These are phyloP conservation scores for Parmelia sp. DNA, from an alignment of 495 filamentous ascomycete species.

Conservation along the genomic window DNA sequence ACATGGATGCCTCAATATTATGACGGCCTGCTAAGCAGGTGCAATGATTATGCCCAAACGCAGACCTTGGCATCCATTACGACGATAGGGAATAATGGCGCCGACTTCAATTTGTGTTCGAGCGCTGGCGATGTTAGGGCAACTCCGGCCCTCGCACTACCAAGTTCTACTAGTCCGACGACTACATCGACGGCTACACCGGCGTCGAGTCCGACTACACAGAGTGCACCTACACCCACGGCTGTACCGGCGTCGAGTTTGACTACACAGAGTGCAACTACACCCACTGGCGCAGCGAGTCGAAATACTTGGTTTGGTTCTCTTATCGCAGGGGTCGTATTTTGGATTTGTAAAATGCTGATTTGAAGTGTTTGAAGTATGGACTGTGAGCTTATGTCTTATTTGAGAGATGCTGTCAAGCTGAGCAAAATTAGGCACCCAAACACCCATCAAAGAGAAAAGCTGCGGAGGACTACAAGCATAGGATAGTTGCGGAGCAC, in stretches of 20 bases:
- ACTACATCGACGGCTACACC: background rate
- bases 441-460: too few species aligned
- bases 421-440: too few species aligned
- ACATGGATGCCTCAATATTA: background rate
- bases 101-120: background rate
- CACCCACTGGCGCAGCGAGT: background rate
- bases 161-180: background rate
- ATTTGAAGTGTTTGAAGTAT: too few species aligned
- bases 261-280: too few species aligned
- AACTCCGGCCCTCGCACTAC: background rate
- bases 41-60: background rate
- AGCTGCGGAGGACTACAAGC: too few species aligned
- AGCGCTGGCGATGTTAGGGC: constrained; percentile 2
- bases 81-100: background rate
- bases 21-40: background rate
- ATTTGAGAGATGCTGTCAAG: too few species aligned
- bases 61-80: background rate
- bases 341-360: background rate
- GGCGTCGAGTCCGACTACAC: background rate
- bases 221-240: background rate
- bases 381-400: too few species aligned
- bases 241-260: too few species aligned
- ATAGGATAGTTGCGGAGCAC: too few species aligned
- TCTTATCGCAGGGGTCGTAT: background rate
- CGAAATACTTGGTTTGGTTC: background rate